Evolutionary conservation across 768 basidiomycete species (phyloP), one percentile per base, ranked within the genome.

Genomic region (Boletales sp.): DNA sequence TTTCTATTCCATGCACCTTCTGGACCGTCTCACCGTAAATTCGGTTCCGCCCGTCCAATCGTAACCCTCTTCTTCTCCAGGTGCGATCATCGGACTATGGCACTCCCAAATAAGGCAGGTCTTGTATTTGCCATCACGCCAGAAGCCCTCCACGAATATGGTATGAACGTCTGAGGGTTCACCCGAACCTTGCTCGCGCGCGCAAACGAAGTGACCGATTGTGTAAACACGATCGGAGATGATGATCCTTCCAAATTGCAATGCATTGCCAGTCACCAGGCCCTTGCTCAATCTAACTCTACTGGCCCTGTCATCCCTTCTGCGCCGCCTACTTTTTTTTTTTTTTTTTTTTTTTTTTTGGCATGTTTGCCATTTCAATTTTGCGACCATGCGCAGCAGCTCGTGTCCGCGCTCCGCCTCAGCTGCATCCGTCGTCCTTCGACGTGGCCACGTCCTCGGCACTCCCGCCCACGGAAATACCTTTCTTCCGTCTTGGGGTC

Each of bases 51-150:
- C 38, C 19, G 19, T 39, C n/a, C n/a, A 37, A 17, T 4, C 14
- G 15, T 6, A 21, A 11, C 10, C 19, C 38, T 37, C 34, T 14
- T 14, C 13, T 15, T 27, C 34, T 35, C 36, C 17, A 37, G 13
- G 34, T 39, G 32, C 47, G 47, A 48, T 42, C 47, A 47, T 27
- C 47, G 47, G 38, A 8, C 15, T 21, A 11, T 6, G 27, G 15
- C 6, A 4, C 12, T 27, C 19, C 29, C 37, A 45, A 5, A 42
- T 19, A 17, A 43, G 27, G 48, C 18, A 43, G 8, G 21, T 18
- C 47, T 48, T 48, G 47, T 48, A 47, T 47, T 31, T 40, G 40
- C 15, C 34, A 37, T 37, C 36, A 37, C 36, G 24, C 24, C 24
- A 27, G 24, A 27, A 27, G 24, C 24, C 24, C 3, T 24, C n/a